phyloP scores from a whole-genome alignment of 1,284 basidiomycete species.

The Veloporphyrellus conicus region DNA sequence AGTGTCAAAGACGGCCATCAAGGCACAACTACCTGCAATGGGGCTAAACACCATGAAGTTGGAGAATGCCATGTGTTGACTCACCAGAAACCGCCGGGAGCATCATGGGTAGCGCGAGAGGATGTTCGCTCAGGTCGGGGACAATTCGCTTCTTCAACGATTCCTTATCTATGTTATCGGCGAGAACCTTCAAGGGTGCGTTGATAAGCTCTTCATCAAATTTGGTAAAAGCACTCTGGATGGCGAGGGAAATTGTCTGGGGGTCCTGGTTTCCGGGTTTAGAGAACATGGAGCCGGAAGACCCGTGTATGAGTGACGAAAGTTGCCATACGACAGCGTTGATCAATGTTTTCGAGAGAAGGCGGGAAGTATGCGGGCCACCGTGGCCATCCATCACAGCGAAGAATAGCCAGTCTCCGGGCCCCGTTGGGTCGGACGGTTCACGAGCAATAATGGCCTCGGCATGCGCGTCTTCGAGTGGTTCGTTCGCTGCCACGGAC shows the following conservation, averaged over 20 bases:
- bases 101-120: conserved; percentile 65
- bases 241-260: conserved; percentile 61
- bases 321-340: conserved; percentile 84
- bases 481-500: conserved; percentile 78
- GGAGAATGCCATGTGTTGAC: neutral
- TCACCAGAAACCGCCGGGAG: conserved; percentile 74
- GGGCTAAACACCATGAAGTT: conserved; percentile 8
- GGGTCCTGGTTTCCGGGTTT: conserved; percentile 46
- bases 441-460: conserved; percentile 68
- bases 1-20: conserved; percentile 83
- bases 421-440: conserved; percentile 47
- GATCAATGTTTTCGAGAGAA: conserved; percentile 83
- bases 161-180: conserved; percentile 50
- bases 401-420: conserved; percentile 78
- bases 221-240: conserved; percentile 73
- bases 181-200: conserved; percentile 72
- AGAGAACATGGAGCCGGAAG: conserved; percentile 37
- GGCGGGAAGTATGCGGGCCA: conserved; percentile 74
- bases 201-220: conserved; percentile 78
- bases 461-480: conserved; percentile 84
- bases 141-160: conserved; percentile 48
- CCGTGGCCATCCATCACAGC: conserved; percentile 92
- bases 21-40: conserved; percentile 74
- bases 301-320: conserved; percentile 44
- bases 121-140: conserved; percentile 69